phyloP scores from a whole-genome alignment of 2,329 filamentous ascomycete species.

The Alternaria atra region DNA sequence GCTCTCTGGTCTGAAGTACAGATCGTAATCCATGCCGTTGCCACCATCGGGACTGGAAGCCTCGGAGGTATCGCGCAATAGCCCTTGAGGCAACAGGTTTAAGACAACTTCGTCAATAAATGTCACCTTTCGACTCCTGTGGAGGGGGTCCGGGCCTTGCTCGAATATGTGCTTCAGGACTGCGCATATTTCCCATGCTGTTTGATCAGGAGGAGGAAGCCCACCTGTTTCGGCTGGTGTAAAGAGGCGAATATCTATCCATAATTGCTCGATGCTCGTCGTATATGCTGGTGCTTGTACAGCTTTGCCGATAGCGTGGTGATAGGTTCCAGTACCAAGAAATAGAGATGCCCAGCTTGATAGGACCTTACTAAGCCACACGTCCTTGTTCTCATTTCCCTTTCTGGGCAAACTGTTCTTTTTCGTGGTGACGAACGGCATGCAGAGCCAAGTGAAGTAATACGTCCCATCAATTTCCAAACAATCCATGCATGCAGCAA shows the following conservation, averaged over 20 bases:
- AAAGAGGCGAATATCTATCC: constrained; percentile 41
- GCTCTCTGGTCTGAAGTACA: not conserved
- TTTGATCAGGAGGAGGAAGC: constrained; percentile 31
- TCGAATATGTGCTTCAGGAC: constrained; percentile 43
- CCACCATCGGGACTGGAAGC: not conserved
- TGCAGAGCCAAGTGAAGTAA: constrained; percentile 44
- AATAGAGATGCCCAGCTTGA: constrained; percentile 29
- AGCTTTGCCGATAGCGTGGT: not conserved
- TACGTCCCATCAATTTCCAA: constrained; percentile 41
- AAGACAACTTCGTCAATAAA: constrained; percentile 43
- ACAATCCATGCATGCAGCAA: constrained; percentile 41
- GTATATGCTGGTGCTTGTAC: constrained; percentile 8
- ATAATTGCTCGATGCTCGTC: constrained; percentile 36
- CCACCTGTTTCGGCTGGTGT: constrained; percentile 29
- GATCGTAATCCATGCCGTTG: not conserved
- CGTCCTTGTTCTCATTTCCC: not conserved
- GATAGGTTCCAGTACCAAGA: constrained; percentile 15
- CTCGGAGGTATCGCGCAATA: not conserved
- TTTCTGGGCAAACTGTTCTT: not conserved
- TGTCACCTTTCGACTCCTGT: constrained; percentile 17
- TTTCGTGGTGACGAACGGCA: constrained; percentile 39
- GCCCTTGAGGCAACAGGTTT: constrained; percentile 39
- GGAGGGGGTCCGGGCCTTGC: constrained; percentile 32
- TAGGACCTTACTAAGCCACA: constrained; percentile 12
- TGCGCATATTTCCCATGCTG: constrained; percentile 48